These are phyloP conservation scores for Stagonosporopsis chrysanthemi DNA, from an alignment of 2,329 filamentous ascomycete species.

Conservation along the genomic window DNA sequence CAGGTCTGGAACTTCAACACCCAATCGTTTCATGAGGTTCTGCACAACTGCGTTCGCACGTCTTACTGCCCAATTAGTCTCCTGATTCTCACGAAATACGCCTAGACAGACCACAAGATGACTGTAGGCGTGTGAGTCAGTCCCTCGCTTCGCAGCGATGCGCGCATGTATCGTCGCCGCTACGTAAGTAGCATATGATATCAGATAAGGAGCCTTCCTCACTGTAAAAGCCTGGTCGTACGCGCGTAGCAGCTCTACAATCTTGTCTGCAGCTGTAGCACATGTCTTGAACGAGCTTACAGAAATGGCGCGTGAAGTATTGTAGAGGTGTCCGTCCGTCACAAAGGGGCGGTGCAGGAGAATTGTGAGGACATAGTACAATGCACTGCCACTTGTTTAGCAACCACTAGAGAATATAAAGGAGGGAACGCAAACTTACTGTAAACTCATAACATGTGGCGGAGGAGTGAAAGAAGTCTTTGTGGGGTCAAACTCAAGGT, in stretches of 20 bases:
- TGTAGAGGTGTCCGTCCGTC: slow-evolving; percentile 58
- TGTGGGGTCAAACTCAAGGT: slow-evolving; percentile 51
- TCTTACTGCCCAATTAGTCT: slow-evolving; percentile 59
- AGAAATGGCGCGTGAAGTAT: slow-evolving; percentile 50
- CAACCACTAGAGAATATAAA: neutral
- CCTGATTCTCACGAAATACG: slow-evolving; percentile 58
- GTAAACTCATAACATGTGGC: slow-evolving; percentile 43
- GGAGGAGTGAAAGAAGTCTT: slow-evolving; percentile 41
- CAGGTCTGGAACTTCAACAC: slow-evolving; percentile 17
- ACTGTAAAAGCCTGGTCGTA: slow-evolving; percentile 58
- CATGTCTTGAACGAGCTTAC: slow-evolving; percentile 56
- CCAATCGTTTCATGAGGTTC: slow-evolving; percentile 55
- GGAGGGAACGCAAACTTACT: slow-evolving; percentile 21
- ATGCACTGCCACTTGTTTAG: slow-evolving; percentile 38
- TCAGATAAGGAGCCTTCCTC: slow-evolving; percentile 59
- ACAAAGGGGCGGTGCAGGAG: slow-evolving; percentile 63
- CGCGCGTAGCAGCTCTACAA: slow-evolving; percentile 54
- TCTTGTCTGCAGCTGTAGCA: slow-evolving; percentile 55
- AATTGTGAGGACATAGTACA: slow-evolving; percentile 61
- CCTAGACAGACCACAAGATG: slow-evolving; percentile 54
- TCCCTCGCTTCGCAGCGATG: slow-evolving; percentile 54
- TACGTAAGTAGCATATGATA: slow-evolving; percentile 65
- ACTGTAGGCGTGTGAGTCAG: slow-evolving; percentile 47
- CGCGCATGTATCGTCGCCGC: slow-evolving; percentile 62
- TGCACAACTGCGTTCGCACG: slow-evolving; percentile 56